Evolutionary conservation across 2,329 filamentous ascomycete species (phyloP).

Genomic region (Neopestalotiopsis sp.): DNA sequence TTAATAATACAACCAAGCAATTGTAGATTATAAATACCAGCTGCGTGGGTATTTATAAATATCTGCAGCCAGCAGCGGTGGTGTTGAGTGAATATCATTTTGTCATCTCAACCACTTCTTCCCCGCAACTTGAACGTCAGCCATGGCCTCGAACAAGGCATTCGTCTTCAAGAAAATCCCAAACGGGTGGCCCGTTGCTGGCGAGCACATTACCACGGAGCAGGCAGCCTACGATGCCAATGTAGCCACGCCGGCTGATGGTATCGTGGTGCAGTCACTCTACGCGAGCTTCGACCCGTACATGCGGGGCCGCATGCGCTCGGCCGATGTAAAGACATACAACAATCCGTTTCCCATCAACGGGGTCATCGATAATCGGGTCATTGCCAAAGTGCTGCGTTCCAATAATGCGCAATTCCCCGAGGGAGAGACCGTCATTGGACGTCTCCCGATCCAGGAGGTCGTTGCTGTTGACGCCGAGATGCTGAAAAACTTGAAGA

Average conservation of each 20-base stretch:
- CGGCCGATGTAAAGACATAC: not conserved
- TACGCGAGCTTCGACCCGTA: not conserved
- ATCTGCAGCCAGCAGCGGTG: no score
- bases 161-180: slow-evolving; percentile 1
- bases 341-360: not conserved
- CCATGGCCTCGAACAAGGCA: not conserved
- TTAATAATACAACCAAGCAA: no score
- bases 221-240: not conserved
- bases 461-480: not conserved
- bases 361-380: not conserved
- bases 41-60: no score
- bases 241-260: not conserved
- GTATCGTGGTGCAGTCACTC: not conserved
- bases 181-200: not conserved
- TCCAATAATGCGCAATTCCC: not conserved
- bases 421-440: not conserved
- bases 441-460: not conserved
- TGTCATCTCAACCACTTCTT: no score
- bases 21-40: no score
- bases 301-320: not conserved
- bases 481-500: not conserved
- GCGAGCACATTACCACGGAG: not conserved
- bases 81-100: no score
- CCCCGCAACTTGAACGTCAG: no score
- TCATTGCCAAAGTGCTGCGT: not conserved